A percentile compares a stretch with the other conserved stretches of the same genome.
phyloP scores from a whole-genome alignment of 495 filamentous ascomycete genomes.

The Extremus antarcticus region DNA sequence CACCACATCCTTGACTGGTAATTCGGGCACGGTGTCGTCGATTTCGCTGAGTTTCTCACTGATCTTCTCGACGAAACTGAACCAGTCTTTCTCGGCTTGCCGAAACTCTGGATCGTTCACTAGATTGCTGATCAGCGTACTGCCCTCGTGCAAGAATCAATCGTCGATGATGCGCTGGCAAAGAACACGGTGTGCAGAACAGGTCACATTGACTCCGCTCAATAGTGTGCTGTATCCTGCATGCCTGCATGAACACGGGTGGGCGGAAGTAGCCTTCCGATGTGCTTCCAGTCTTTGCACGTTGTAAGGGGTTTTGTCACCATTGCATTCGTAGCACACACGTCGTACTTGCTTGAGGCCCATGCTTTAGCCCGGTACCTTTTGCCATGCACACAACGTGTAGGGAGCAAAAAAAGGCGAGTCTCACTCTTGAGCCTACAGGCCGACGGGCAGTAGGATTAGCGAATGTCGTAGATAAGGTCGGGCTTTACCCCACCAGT shows the following conservation, averaged over 20 bases:
- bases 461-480: too few relatives aligned
- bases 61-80: conserved; percentile 58
- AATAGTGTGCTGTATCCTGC: not conserved
- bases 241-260: not conserved
- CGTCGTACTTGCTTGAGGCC: too few relatives aligned
- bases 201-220: not conserved
- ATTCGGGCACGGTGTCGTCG: conserved; percentile 71
- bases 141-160: not conserved
- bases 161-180: conserved; percentile 7
- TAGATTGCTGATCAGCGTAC: conserved; percentile 30
- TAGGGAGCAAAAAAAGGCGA: too few relatives aligned
- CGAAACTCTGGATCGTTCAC: conserved; percentile 69
- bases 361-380: too few relatives aligned
- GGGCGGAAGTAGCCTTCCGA: not conserved
- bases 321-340: too few relatives aligned
- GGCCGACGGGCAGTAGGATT: too few relatives aligned
- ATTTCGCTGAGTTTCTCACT: conserved; percentile 56
- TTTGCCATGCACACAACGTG: too few relatives aligned
- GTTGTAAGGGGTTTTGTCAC: too few relatives aligned
- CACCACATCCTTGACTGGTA: conserved; percentile 70
- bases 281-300: too few relatives aligned
- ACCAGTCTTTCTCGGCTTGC: conserved; percentile 64
- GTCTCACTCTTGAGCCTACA: conserved; percentile 62
- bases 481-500: too few relatives aligned
- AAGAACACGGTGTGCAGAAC: not conserved